These are phyloP conservation scores for Coemansia sp. DNA, from an alignment of 192 early-diverging fungal species.

Conservation along the genomic window DNA sequence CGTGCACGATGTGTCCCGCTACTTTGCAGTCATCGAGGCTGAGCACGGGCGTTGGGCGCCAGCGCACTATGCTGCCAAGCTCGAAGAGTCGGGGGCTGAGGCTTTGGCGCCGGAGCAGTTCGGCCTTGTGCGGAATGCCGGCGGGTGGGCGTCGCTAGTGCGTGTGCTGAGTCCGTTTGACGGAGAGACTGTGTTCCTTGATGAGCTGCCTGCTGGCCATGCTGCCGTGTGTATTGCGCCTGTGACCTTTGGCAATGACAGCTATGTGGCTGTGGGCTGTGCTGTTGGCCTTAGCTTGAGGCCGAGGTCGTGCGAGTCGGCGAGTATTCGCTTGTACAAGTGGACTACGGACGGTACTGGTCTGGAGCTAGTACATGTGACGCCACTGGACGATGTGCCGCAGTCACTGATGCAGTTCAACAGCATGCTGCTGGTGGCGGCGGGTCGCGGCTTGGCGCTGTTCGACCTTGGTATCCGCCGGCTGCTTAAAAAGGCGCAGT, in stretches of 20 bases:
- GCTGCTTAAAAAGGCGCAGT: conserved; percentile 90
- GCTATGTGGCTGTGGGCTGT: not conserved
- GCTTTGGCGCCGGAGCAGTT: no score
- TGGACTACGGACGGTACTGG: conserved; percentile 65
- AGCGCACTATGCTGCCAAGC: not conserved
- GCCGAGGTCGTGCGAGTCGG: conserved; percentile 80
- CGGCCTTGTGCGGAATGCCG: conserved; percentile 21
- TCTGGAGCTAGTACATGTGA: conserved; percentile 86
- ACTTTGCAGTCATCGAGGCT: conserved; percentile 89
- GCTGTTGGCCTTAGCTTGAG: not conserved
- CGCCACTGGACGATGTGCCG: conserved; percentile 85
- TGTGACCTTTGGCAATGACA: conserved; percentile 62
- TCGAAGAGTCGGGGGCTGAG: no score
- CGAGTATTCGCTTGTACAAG: conserved; percentile 75
- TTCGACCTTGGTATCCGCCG: conserved; percentile 93
- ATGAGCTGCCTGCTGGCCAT: conserved; percentile 85
- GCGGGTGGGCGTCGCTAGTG: conserved; percentile 89
- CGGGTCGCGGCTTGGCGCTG: conserved; percentile 85
- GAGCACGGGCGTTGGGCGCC: conserved; percentile 65
- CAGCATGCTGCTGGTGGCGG: conserved; percentile 85
- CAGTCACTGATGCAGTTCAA: conserved; percentile 84
- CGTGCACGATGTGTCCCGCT: conserved; percentile 71
- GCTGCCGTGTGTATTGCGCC: conserved; percentile 80
- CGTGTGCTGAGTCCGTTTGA: conserved; percentile 80
- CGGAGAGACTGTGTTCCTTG: conserved; percentile 66